Evolutionary conservation across 2,329 filamentous ascomycete genomes (phyloP).

Genomic region (Calonectria hawksworthii): DNA sequence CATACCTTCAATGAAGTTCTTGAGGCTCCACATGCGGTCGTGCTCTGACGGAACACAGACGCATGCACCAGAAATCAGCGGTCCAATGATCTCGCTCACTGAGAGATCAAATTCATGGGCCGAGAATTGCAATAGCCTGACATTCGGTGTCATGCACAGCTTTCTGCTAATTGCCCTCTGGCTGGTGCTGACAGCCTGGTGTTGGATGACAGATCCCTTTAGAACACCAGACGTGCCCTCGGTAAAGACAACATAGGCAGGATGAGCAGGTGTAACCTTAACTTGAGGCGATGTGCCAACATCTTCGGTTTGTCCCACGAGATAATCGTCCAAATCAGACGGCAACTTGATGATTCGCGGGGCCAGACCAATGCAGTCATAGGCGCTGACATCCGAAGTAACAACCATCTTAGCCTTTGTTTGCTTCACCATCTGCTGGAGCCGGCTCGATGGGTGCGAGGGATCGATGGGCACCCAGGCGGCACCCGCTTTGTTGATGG

Average conservation of each 20-base stretch:
- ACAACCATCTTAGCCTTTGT: background rate
- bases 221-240: slow-evolving; percentile 43
- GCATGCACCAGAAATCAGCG: slow-evolving; percentile 22
- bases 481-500: slow-evolving; percentile 17
- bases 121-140: slow-evolving; percentile 26
- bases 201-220: slow-evolving; percentile 41
- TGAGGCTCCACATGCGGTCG: slow-evolving; percentile 11
- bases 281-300: background rate
- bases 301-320: background rate
- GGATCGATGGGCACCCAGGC: slow-evolving; percentile 17
- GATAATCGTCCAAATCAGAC: background rate
- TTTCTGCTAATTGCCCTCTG: slow-evolving; percentile 14
- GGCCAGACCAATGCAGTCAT: background rate
- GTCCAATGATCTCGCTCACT: slow-evolving; percentile 18
- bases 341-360: background rate
- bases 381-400: background rate
- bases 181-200: slow-evolving; percentile 32
- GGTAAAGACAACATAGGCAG: slow-evolving; percentile 43
- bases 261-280: background rate
- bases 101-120: slow-evolving; percentile 17
- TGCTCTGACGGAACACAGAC: slow-evolving; percentile 25
- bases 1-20: background rate
- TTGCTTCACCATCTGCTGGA: slow-evolving; percentile 4
- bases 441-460: background rate
- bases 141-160: slow-evolving; percentile 6